Conservation (phyloP, 257 asterid genomes). For the Solanum gracilifrons region DNA sequence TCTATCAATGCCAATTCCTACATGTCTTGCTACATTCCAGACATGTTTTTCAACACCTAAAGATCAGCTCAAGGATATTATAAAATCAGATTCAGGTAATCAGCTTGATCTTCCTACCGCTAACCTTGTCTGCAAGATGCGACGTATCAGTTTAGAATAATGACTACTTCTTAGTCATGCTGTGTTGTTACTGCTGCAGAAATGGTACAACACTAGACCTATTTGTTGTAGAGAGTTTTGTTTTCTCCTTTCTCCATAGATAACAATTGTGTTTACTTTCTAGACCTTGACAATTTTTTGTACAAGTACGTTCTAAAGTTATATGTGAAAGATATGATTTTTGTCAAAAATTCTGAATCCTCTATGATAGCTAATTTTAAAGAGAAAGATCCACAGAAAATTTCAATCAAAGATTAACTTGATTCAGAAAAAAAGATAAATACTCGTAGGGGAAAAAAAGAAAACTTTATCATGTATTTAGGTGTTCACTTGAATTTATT, state of each 20-base stretch:
- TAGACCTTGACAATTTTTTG: neutral
- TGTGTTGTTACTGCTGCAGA: neutral
- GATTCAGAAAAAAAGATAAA: too few relatives aligned
- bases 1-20: conserved; percentile 79
- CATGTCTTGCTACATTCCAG: conserved; percentile 73
- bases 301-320: neutral
- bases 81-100: conserved; percentile 53
- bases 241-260: neutral
- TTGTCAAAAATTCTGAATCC: neutral
- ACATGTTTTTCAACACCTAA: conserved; percentile 71
- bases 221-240: neutral
- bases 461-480: too few relatives aligned
- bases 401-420: too few relatives aligned
- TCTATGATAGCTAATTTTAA: too few relatives aligned
- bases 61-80: conserved; percentile 68
- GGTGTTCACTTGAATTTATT: too few relatives aligned
- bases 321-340: neutral
- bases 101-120: conserved; percentile 82
- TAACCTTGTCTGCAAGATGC: conserved; percentile 88
- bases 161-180: neutral
- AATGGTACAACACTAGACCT: neutral
- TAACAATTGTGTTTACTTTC: neutral
- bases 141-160: conserved; percentile 57
- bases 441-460: too few relatives aligned
- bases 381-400: too few relatives aligned